These are phyloP conservation scores for Russula virescens DNA, from an alignment of 768 basidiomycete species.

Conservation along the genomic window DNA sequence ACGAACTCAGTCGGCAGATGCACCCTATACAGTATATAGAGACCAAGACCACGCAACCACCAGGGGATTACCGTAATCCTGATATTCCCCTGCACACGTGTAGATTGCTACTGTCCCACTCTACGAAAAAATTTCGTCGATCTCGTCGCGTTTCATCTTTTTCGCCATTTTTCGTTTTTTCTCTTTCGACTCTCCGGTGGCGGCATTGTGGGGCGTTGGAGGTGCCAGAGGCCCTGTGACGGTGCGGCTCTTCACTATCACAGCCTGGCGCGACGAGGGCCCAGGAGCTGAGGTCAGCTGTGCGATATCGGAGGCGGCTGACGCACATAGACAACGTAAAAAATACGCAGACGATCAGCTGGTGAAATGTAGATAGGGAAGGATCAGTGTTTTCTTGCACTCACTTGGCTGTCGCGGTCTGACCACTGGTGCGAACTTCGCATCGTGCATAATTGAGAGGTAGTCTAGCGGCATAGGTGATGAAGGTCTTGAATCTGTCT, in stretches of 20 bases:
- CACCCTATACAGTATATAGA: too few species aligned
- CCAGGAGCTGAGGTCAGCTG: background rate
- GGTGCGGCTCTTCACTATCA: slow-evolving; percentile 12
- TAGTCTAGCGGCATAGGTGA: background rate
- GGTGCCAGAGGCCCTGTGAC: background rate
- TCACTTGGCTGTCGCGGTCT: background rate
- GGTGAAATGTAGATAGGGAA: too few species aligned
- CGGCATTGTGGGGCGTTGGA: background rate
- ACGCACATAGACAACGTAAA: background rate
- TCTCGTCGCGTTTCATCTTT: slow-evolving; percentile 17
- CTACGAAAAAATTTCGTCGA: slow-evolving; percentile 24
- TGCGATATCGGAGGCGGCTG: background rate
- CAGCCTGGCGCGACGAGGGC: background rate
- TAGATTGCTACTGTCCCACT: too few species aligned
- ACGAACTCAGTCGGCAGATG: too few species aligned
- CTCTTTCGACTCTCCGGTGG: background rate
- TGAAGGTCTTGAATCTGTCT: background rate
- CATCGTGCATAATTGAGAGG: background rate
- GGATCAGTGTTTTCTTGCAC: background rate
- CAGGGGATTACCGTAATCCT: too few species aligned
- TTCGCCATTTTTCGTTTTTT: background rate
- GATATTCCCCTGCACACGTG: too few species aligned
- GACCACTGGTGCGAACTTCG: background rate
- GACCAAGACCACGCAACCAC: too few species aligned
- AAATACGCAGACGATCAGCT: background rate